Evolutionary conservation across 2,329 filamentous ascomycete species (phyloP), one percentile per base, ranked within the genome.

Genomic region (Mycogone perniciosa): DNA sequence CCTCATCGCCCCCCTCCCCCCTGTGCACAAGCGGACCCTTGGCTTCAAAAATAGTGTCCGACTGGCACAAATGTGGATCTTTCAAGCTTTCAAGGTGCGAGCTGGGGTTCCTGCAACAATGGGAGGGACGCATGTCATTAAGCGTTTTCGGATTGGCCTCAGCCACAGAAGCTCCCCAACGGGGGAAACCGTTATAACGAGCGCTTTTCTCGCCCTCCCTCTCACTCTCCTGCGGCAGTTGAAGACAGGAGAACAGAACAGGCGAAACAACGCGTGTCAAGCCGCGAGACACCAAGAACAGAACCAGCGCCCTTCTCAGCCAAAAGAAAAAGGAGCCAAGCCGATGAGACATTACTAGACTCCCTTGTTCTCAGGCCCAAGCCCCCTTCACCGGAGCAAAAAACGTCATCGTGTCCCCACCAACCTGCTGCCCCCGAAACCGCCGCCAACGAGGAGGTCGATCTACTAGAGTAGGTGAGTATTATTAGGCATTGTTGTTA

Each of bases 351-450:
- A 44, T 27, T 11, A 27, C 26, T 31, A n/a, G 41, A 41, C 9
- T 42, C 50, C 41, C 45, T 27, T 48, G 38, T 45, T 38, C 48
- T 37, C 42, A 43, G 44, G 40, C 26, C n/a, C n/a, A 50, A 26
- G 27, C 42, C 26, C 26, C 35, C 20, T 40, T 30, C 40, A 40
- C 44, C 40, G 33, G 31, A 47, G 20, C 50, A 50, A 56, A 56
- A 50, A 56, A 56, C 54, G 54, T 56, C 54, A 56, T 55, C 54
- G 50, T 31, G 48, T 46, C 51, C 31, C 54, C 54, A 54, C 54
- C 52, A 13, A 42, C 40, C n/a, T 46, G 48, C n/a, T 46, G 48
- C 48, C 48, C 48, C 41, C 48, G 46, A 46, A 37, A 37, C 43
- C 43, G 48, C 44, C 27, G 43, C 47, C 44, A 42, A 51, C 43